Percentiles rank a stretch among this genome's conserved stretches.
phyloP scores from a whole-genome alignment of 108 stramenopile genomes.

The Chaetoceros muelleri region DNA sequence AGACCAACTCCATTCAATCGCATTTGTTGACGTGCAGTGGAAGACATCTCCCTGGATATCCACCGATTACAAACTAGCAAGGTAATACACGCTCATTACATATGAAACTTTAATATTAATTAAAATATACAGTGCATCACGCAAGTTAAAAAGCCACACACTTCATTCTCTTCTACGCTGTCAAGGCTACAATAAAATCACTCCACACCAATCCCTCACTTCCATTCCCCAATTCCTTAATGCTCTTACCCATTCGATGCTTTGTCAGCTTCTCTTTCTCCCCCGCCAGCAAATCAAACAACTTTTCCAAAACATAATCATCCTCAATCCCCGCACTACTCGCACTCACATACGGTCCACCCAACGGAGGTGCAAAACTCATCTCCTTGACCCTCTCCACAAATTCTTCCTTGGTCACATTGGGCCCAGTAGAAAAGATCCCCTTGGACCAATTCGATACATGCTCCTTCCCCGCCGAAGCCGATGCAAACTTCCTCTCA shows the following conservation, averaged over 20 bases:
- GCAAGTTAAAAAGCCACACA: too few species aligned
- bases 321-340: slow-evolving; percentile 49
- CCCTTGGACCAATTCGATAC: slow-evolving; percentile 54
- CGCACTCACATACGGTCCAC: slow-evolving; percentile 58
- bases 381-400: slow-evolving; percentile 31
- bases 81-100: too few species aligned
- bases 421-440: slow-evolving; percentile 48
- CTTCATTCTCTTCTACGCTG: not conserved
- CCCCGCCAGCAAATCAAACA: slow-evolving; percentile 55
- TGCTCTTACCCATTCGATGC: slow-evolving; percentile 44
- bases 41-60: too few species aligned
- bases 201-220: slow-evolving; percentile 70
- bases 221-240: slow-evolving; percentile 51
- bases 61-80: too few species aligned
- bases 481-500: slow-evolving; percentile 33
- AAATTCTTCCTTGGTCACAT: slow-evolving; percentile 57
- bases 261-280: slow-evolving; percentile 63
- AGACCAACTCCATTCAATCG: too few species aligned
- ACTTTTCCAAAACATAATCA: slow-evolving; percentile 20
- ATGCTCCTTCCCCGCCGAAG: slow-evolving; percentile 57
- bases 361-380: slow-evolving; percentile 55
- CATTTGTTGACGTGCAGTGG: too few species aligned
- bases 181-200: slow-evolving; percentile 40
- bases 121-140: too few species aligned
- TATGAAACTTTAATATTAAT: too few species aligned